These are phyloP conservation scores for Sanghuangporus baumii DNA, from an alignment of 1,284 basidiomycete species.

Conservation along the genomic window DNA sequence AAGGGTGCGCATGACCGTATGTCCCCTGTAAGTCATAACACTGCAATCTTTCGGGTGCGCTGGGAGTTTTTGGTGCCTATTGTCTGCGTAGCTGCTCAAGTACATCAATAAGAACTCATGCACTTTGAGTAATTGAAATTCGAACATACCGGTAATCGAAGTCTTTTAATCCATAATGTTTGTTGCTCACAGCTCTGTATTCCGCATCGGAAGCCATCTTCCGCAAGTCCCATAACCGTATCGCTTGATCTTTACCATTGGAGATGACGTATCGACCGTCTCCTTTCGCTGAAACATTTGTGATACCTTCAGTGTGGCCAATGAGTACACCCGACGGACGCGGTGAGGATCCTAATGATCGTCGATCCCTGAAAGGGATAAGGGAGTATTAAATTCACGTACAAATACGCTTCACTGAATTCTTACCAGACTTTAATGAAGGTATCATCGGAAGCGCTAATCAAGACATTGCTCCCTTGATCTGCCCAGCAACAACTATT, in stretches of 20 bases:
- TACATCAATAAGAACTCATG: neutral
- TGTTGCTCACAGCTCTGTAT: slow-evolving; percentile 50
- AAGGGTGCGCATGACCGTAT: slow-evolving; percentile 87
- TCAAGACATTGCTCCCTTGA: slow-evolving; percentile 84
- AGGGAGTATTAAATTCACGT: neutral
- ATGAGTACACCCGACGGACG: slow-evolving; percentile 90
- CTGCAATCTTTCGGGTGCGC: slow-evolving; percentile 85
- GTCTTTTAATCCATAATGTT: slow-evolving; percentile 52
- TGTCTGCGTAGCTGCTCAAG: slow-evolving; percentile 50
- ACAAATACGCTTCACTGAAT: neutral
- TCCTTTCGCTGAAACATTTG: slow-evolving; percentile 83
- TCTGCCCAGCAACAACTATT: slow-evolving; percentile 98
- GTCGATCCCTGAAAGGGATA: slow-evolving; percentile 67
- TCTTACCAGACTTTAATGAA: slow-evolving; percentile 92
- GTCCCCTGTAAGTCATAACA: slow-evolving; percentile 94
- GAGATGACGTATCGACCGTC: slow-evolving; percentile 95
- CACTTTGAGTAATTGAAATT: slow-evolving; percentile 13
- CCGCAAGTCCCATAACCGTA: slow-evolving; percentile 91
- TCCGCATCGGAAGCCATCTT: slow-evolving; percentile 81
- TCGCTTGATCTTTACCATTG: slow-evolving; percentile 96
- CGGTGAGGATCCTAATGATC: slow-evolving; percentile 73
- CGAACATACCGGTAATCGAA: slow-evolving; percentile 76
- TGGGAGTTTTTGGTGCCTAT: slow-evolving; percentile 55
- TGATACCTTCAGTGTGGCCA: slow-evolving; percentile 94
- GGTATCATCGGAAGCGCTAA: slow-evolving; percentile 91